These are phyloP conservation scores for Simplicillium sp. DNA, from an alignment of 2,329 filamentous ascomycete species.

Conservation along the genomic window DNA sequence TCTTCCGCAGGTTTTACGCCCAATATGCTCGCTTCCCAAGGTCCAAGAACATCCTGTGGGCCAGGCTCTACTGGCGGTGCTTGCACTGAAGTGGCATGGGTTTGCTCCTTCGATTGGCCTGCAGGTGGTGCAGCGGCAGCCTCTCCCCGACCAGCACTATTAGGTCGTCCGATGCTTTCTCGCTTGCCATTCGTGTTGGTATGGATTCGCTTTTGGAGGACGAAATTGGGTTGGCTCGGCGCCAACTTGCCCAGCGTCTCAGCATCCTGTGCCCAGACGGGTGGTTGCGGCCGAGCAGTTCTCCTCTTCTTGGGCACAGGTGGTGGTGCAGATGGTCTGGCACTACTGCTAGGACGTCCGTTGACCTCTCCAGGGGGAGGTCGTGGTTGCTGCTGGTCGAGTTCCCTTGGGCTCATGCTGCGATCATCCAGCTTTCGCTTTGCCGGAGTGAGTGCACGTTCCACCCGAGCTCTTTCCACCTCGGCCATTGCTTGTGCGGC, in stretches of 20 bases:
- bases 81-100: neutral
- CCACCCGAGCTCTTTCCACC: constrained; percentile 15
- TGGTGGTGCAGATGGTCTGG: constrained; percentile 20
- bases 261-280: constrained; percentile 38
- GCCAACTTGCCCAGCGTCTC: constrained; percentile 22
- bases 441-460: constrained; percentile 21
- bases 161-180: constrained; percentile 19
- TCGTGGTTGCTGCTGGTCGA: constrained; percentile 38
- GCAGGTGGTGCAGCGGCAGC: constrained; percentile 18
- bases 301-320: constrained; percentile 28
- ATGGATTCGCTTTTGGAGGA: constrained; percentile 29
- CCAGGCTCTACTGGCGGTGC: constrained; percentile 15
- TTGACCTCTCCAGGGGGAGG: constrained; percentile 41
- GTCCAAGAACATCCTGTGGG: constrained; percentile 32
- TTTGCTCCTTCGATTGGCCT: constrained; percentile 3
- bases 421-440: constrained; percentile 30
- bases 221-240: constrained; percentile 34
- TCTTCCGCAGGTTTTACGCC: constrained; percentile 65
- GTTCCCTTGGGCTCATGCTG: constrained; percentile 36
- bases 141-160: constrained; percentile 38
- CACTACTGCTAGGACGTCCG: constrained; percentile 18
- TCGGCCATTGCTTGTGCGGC: constrained; percentile 16
- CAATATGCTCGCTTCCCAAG: constrained; percentile 60
- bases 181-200: constrained; percentile 28
- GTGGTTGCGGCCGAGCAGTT: constrained; percentile 24